phyloP scores from a whole-genome alignment of 208 protist genomes.

The Porcisia deanei region DNA sequence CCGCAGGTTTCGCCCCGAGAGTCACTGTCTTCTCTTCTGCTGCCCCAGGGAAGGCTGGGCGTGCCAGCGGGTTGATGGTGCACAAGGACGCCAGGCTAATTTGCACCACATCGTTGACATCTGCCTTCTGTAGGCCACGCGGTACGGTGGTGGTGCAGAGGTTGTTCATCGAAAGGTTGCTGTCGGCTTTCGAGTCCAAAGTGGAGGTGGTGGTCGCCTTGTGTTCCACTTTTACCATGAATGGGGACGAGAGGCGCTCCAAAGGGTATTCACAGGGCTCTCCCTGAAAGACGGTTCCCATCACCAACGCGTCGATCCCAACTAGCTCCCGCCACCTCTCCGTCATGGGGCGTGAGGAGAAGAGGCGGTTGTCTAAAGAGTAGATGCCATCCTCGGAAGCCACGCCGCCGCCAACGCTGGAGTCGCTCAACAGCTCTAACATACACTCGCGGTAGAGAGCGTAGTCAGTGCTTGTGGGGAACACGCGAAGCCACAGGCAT shows the following conservation, averaged over 20 bases:
- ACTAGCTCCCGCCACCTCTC: constrained; percentile 33
- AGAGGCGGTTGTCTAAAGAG: constrained; percentile 17
- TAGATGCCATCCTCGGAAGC: constrained; percentile 15
- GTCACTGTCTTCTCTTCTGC: not conserved
- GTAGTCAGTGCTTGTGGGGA: constrained; percentile 31
- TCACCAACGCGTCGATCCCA: constrained; percentile 30
- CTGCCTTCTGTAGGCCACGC: constrained; percentile 11
- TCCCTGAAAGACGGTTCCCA: constrained; percentile 12
- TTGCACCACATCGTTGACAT: constrained; percentile 39
- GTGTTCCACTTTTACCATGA: constrained; percentile 18
- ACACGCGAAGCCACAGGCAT: constrained; percentile 26
- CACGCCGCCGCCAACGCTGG: not conserved
- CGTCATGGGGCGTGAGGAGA: constrained; percentile 4
- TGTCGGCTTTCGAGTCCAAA: not conserved
- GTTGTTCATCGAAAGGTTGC: not conserved
- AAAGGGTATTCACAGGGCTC: constrained; percentile 34
- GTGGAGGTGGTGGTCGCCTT: constrained; percentile 1
- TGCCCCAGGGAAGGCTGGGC: not conserved
- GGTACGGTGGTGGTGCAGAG: not conserved
- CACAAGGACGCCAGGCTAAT: constrained; percentile 31
- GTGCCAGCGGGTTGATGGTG: constrained; percentile 35
- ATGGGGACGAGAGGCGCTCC: constrained; percentile 12
- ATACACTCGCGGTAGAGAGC: constrained; percentile 52
- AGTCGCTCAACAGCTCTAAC: constrained; percentile 24
- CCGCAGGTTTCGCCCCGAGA: not conserved